phyloP scores from a whole-genome alignment of 2,329 filamentous ascomycete genomes.

The Colletotrichum somersetense region DNA sequence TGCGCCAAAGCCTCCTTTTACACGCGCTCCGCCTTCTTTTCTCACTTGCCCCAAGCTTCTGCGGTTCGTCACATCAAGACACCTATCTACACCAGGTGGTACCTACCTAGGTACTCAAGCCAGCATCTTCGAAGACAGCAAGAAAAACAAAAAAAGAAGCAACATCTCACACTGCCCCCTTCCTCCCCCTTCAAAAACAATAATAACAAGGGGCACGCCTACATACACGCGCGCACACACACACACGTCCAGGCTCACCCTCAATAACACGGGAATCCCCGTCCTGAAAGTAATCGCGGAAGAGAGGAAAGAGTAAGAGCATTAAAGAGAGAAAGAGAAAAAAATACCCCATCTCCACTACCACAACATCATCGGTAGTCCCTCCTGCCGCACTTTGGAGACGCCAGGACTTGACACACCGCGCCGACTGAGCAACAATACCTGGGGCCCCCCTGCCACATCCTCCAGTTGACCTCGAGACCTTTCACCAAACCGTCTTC shows the following conservation, averaged over 20 bases:
- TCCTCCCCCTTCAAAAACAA: slow-evolving; percentile 4
- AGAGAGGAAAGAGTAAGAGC: background rate
- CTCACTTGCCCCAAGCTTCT: slow-evolving; percentile 25
- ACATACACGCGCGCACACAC: background rate
- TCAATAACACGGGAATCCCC: slow-evolving; percentile 1
- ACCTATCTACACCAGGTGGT: background rate
- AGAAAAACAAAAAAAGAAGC: slow-evolving; percentile 10
- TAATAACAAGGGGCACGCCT: background rate
- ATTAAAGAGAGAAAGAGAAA: background rate
- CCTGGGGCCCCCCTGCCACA: slow-evolving; percentile 36
- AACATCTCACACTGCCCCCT: slow-evolving; percentile 9
- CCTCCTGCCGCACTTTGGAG: slow-evolving; percentile 22
- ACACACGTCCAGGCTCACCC: background rate
- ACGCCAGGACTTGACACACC: slow-evolving; percentile 28
- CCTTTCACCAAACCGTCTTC: slow-evolving; percentile 37
- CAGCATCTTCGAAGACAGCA: background rate
- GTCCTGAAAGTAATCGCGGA: background rate
- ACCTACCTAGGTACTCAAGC: background rate
- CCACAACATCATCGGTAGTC: slow-evolving; percentile 11
- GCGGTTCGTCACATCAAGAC: slow-evolving; percentile 18
- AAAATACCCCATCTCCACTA: background rate
- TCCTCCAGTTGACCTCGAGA: slow-evolving; percentile 39
- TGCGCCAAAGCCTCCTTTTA: slow-evolving; percentile 21
- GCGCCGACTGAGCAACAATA: slow-evolving; percentile 26
- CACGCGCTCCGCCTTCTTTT: slow-evolving; percentile 37